These are phyloP conservation scores for Macrotyloma uniflorum DNA, from an alignment of 306 rosid genomes.

Conservation along the genomic window DNA sequence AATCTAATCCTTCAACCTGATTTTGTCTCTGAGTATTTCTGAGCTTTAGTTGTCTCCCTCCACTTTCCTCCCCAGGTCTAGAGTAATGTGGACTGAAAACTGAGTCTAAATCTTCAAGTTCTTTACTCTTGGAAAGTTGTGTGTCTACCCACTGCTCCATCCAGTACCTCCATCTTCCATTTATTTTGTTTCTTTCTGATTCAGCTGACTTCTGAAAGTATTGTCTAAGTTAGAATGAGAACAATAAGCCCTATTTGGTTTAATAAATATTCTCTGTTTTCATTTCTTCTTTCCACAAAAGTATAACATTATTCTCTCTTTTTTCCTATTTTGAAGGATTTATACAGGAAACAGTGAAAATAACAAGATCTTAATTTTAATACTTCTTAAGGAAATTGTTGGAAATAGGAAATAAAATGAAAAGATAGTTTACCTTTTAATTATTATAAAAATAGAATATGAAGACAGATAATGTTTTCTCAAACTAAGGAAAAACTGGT, in stretches of 20 bases:
- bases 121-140: constrained; percentile 79
- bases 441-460: neutral
- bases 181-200: constrained; percentile 66
- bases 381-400: neutral
- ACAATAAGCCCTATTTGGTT: neutral
- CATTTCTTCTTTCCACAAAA: neutral
- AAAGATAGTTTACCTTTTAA: neutral
- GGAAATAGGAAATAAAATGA: neutral
- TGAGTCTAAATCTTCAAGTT: constrained; percentile 83
- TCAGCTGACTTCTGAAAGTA: constrained; percentile 77
- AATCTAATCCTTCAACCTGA: constrained; percentile 51
- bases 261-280: neutral
- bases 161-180: constrained; percentile 94
- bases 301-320: neutral
- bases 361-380: neutral
- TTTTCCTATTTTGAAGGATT: neutral
- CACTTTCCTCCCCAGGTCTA: constrained; percentile 50
- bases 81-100: constrained; percentile 48
- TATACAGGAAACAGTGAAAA: neutral
- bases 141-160: constrained; percentile 93
- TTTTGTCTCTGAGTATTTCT: constrained; percentile 47
- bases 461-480: neutral
- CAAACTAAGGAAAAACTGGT: neutral
- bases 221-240: constrained; percentile 6
- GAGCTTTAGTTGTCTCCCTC: constrained; percentile 48